Evolutionary conservation across 345 rosid genomes (phyloP).

Genomic region (Gossypioides kirkii): DNA sequence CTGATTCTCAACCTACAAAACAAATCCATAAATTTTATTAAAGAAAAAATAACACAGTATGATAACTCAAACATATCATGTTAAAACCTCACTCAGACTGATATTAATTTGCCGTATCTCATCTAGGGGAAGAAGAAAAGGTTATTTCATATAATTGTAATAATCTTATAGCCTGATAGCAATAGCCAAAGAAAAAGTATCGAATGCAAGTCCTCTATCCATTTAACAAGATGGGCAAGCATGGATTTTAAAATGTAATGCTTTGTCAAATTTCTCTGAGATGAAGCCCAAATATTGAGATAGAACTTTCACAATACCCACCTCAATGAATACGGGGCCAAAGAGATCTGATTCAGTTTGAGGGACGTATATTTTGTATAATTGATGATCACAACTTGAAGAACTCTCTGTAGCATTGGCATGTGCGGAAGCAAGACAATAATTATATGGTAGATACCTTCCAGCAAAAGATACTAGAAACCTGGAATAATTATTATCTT

Average conservation of each 20-base stretch:
- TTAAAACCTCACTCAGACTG: not conserved
- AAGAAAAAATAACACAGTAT: not conserved
- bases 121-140: not conserved
- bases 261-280: not conserved
- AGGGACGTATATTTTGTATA: conserved; percentile 55
- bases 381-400: conserved; percentile 40
- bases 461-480: conserved; percentile 88
- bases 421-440: conserved; percentile 41
- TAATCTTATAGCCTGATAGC: not conserved
- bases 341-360: conserved; percentile 49
- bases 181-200: not conserved
- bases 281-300: not conserved
- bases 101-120: not conserved
- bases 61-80: not conserved
- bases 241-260: not conserved
- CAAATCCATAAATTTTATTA: not conserved
- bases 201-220: not conserved
- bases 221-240: not conserved
- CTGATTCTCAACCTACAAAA: conserved; percentile 77
- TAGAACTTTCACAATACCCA: conserved; percentile 18
- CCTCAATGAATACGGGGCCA: conserved; percentile 98
- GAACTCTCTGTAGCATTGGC: conserved; percentile 32
- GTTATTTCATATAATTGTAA: too few relatives aligned
- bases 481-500: conserved; percentile 44
- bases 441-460: conserved; percentile 66